A percentile compares a stretch with the other conserved stretches of the same genome.
These are phyloP conservation scores for Saccharomycopsis lassenensis DNA, from an alignment of 805 yeast species.

Conservation along the genomic window DNA sequence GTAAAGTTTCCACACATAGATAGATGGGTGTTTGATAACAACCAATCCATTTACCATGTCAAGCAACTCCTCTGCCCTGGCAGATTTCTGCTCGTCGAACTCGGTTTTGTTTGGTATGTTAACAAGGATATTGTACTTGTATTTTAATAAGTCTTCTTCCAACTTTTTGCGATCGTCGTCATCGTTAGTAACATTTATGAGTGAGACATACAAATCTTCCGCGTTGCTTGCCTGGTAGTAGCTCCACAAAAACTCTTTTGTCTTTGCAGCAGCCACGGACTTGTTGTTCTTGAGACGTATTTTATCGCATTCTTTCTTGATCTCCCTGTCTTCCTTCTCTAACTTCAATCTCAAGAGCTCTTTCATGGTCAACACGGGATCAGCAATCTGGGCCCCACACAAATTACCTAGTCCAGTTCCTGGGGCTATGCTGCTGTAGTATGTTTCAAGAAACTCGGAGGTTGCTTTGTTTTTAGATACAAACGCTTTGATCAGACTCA, in stretches of 20 bases:
- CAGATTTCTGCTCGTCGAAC: background rate
- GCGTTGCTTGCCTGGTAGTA: constrained; percentile 41
- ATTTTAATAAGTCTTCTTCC: constrained; percentile 52
- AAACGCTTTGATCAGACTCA: constrained; percentile 37
- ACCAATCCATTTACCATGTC: constrained; percentile 65
- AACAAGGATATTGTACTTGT: constrained; percentile 42
- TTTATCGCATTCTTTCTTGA: constrained; percentile 33
- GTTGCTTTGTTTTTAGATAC: constrained; percentile 25
- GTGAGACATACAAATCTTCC: constrained; percentile 39
- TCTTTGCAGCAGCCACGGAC: constrained; percentile 31
- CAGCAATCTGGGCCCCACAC: constrained; percentile 36
- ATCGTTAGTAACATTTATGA: constrained; percentile 50
- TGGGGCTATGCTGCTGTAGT: constrained; percentile 42
- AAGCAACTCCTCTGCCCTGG: constrained; percentile 34
- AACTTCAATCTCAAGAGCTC: constrained; percentile 33
- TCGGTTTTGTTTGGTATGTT: constrained; percentile 33
- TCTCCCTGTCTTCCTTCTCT: constrained; percentile 30
- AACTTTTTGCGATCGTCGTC: constrained; percentile 44
- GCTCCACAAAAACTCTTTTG: constrained; percentile 27
- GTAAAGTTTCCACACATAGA: constrained; percentile 60
- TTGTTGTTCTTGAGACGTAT: constrained; percentile 41
- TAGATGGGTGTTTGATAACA: constrained; percentile 47
- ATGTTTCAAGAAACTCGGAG: constrained; percentile 33
- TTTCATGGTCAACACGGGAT: constrained; percentile 34
- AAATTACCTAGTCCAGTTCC: constrained; percentile 43